Evolutionary conservation across 2,329 filamentous ascomycete genomes (phyloP).

Genomic region (Teratosphaeriaceae sp.): DNA sequence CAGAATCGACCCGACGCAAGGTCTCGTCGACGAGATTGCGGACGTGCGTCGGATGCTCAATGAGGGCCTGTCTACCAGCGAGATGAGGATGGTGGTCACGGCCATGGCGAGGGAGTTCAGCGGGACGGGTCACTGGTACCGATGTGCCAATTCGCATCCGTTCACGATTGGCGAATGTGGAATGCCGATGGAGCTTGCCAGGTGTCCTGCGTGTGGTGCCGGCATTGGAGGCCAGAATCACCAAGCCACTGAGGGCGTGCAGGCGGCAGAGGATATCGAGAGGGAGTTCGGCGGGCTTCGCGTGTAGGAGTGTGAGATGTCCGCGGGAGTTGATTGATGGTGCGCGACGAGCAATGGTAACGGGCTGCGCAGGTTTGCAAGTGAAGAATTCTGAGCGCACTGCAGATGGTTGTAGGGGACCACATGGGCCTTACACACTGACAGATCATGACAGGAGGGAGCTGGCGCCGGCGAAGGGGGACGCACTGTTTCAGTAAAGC

Average conservation of each 20-base stretch:
- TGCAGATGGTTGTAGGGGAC: too few species aligned
- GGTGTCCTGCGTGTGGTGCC: conserved; percentile 57
- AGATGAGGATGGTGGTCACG: conserved; percentile 44
- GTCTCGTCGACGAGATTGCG: conserved; percentile 41
- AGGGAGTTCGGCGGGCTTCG: conserved; percentile 16
- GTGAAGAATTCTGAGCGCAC: too few species aligned
- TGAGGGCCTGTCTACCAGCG: conserved; percentile 45
- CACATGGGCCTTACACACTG: too few species aligned
- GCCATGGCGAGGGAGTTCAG: conserved; percentile 41
- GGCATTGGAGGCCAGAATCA: conserved; percentile 52
- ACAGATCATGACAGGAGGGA: too few species aligned
- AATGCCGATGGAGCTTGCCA: conserved; percentile 55
- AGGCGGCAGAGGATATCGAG: conserved; percentile 46
- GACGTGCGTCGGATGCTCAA: conserved; percentile 39
- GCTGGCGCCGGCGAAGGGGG: too few species aligned
- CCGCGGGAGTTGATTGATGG: too few species aligned
- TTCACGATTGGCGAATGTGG: conserved; percentile 33
- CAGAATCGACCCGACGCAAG: conserved; percentile 23
- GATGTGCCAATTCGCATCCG: conserved; percentile 50
- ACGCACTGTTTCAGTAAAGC: too few species aligned
- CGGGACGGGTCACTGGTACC: conserved; percentile 56
- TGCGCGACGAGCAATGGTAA: too few species aligned
- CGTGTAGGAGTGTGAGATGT: too few species aligned
- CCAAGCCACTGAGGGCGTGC: conserved; percentile 45
- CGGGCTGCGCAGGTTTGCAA: too few species aligned